A percentile compares a stretch with the other conserved stretches of the same genome.
Conservation (phyloP, 2,329 filamentous ascomycete species). For the Phialophora verrucosa region DNA sequence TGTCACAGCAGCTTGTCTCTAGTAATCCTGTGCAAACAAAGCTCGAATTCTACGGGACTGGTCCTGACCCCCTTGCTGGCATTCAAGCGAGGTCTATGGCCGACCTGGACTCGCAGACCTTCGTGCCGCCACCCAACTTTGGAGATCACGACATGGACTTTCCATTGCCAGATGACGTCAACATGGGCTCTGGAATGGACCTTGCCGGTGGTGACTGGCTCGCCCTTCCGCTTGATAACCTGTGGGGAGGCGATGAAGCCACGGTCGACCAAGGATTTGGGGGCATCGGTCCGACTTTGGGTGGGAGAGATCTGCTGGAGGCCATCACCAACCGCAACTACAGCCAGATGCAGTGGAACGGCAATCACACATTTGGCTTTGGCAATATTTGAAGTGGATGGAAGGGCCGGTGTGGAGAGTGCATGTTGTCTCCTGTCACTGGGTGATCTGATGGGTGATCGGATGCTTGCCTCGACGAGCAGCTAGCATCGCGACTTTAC, state of each 20-base stretch:
- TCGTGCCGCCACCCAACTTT: conserved; percentile 38
- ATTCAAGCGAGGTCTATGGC: conserved; percentile 39
- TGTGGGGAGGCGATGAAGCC: conserved; percentile 57
- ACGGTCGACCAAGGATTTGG: conserved; percentile 60
- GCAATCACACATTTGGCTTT: conserved; percentile 26
- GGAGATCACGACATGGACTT: conserved; percentile 39
- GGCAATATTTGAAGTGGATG: conserved; percentile 16
- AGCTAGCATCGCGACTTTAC: neutral
- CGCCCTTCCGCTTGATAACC: conserved; percentile 65
- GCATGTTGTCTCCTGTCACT: neutral
- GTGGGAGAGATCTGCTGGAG: conserved; percentile 58
- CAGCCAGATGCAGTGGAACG: conserved; percentile 34
- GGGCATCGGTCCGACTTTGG: conserved; percentile 67
- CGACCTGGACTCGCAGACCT: conserved; percentile 38
- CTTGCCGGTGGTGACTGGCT: conserved; percentile 59
- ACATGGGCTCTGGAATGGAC: conserved; percentile 34
- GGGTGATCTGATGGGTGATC: neutral
- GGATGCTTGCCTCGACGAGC: neutral
- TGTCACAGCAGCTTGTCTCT: conserved; percentile 18
- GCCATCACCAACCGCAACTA: conserved; percentile 43
- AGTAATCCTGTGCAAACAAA: conserved; percentile 21
- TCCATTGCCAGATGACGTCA: conserved; percentile 25
- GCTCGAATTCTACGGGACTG: conserved; percentile 17
- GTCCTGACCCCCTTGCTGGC: conserved; percentile 36
- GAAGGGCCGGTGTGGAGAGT: neutral